Conservation (phyloP, 1,284 basidiomycete genomes). For the Puccinia sorghi region DNA sequence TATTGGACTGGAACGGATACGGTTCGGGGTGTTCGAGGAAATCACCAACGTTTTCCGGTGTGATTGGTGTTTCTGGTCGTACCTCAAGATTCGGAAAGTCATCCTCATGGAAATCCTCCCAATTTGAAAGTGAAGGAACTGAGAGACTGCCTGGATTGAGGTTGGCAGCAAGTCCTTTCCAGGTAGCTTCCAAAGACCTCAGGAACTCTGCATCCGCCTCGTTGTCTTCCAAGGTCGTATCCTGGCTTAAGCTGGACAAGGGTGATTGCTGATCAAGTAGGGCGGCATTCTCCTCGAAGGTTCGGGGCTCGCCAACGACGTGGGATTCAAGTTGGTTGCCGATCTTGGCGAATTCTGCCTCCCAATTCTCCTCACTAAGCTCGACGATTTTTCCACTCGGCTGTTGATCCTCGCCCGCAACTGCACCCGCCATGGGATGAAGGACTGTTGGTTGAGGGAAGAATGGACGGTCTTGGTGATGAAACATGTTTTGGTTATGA, state of each 20-base stretch:
- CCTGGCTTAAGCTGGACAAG: conserved; percentile 1
- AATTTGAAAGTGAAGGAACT: conserved; percentile 66
- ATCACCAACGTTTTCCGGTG: conserved; percentile 53
- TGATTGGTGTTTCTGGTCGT: conserved; percentile 50
- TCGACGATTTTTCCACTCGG: conserved; percentile 55
- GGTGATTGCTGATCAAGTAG: conserved; percentile 16
- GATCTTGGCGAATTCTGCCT: conserved; percentile 50
- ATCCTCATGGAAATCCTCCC: conserved; percentile 55
- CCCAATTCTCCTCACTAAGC: conserved; percentile 55
- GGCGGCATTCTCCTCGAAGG: not conserved
- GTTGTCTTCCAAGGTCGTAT: conserved; percentile 57
- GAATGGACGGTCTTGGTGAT: not conserved
- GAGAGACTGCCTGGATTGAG: conserved; percentile 64
- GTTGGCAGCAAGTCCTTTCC: conserved; percentile 53
- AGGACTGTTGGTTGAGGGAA: not conserved
- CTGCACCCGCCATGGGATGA: conserved; percentile 2
- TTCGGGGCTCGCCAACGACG: not conserved
- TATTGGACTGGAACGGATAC: conserved; percentile 60
- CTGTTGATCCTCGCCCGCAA: conserved; percentile 51
- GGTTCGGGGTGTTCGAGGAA: conserved; percentile 53
- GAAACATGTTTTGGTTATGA: conserved; percentile 13
- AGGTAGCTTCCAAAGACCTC: conserved; percentile 56
- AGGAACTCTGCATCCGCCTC: conserved; percentile 59
- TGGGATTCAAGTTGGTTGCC: conserved; percentile 29
- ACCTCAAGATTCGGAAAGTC: conserved; percentile 52